Percentiles rank a stretch among this genome's conserved stretches.
Evolutionary conservation across 1,139 yeast genomes (phyloP).

Genomic region (Ogataea hybrid): DNA sequence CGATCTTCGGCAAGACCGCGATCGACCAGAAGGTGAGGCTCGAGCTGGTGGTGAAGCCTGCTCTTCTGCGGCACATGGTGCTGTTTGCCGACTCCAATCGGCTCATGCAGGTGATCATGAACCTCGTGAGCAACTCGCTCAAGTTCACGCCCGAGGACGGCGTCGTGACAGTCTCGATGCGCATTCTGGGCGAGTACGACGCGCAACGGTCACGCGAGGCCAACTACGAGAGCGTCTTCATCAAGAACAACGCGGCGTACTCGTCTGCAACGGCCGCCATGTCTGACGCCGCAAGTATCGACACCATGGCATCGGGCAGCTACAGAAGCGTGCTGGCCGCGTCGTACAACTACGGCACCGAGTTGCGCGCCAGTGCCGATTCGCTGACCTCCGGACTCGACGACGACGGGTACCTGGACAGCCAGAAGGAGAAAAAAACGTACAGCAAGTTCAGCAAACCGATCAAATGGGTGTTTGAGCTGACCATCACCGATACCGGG

Average conservation of each 20-base stretch:
- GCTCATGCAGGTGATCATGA: constrained; percentile 84
- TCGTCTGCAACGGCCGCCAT: constrained; percentile 2
- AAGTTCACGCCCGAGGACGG: constrained; percentile 92
- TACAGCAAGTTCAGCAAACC: constrained; percentile 39
- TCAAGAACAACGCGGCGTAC: constrained; percentile 24
- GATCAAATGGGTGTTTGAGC: constrained; percentile 61
- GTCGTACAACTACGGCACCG: constrained; percentile 21
- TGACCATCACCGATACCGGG: constrained; percentile 86
- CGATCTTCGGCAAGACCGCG: constrained; percentile 86
- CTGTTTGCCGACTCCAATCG: constrained; percentile 84
- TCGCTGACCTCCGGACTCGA: constrained; percentile 2
- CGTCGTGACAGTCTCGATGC: constrained; percentile 64
- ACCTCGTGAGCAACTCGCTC: constrained; percentile 79
- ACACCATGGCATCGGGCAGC: constrained; percentile 24
- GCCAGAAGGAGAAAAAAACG: constrained; percentile 37
- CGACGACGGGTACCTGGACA: constrained; percentile 4
- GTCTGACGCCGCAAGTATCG: constrained; percentile 22
- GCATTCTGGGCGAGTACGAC: constrained; percentile 72
- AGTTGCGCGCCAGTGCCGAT: constrained; percentile 27
- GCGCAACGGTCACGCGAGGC: constrained; percentile 38
- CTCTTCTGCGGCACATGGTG: constrained; percentile 56
- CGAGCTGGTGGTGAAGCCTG: constrained; percentile 57
- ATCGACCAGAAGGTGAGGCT: constrained; percentile 70
- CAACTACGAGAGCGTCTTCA: constrained; percentile 38
- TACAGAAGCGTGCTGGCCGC: constrained; percentile 26